Conservation (phyloP, 306 rosid species). For the Delonix regia region DNA sequence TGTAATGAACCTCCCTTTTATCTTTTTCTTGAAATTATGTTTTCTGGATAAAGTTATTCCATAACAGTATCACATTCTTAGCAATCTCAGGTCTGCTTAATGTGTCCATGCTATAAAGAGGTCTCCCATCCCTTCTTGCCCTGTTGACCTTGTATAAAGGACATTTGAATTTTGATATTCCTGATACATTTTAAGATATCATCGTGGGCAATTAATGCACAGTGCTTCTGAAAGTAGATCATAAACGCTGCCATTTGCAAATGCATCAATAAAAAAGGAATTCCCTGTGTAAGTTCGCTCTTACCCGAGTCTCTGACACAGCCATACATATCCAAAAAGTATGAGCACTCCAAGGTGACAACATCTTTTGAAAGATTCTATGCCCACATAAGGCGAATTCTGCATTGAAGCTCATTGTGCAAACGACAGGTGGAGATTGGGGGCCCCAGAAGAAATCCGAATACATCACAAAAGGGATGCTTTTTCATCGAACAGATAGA, state of each 20-base stretch:
- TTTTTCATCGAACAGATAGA: constrained; percentile 11
- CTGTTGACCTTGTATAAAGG: not conserved
- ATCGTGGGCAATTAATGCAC: not conserved
- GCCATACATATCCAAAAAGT: constrained; percentile 25
- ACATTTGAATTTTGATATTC: constrained; percentile 14
- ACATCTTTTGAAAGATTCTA: constrained; percentile 31
- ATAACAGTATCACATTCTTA: not conserved
- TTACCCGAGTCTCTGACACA: constrained; percentile 3
- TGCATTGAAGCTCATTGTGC: constrained; percentile 28
- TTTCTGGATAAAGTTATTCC: not conserved
- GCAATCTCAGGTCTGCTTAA: not conserved
- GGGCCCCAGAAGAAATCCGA: constrained; percentile 19
- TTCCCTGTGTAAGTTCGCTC: not conserved
- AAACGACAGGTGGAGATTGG: constrained; percentile 9
- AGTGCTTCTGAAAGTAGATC: not conserved
- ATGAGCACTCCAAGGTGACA: constrained; percentile 11
- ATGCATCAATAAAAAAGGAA: not conserved
- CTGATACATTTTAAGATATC: constrained; percentile 1
- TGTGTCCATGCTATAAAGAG: not conserved
- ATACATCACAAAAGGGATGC: constrained; percentile 19
- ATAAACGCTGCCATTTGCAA: not conserved
- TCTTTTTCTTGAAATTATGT: not conserved
- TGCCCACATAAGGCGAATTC: constrained; percentile 41
- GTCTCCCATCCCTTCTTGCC: not conserved
- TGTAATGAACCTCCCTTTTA: constrained; percentile 1